Conservation (phyloP, 768 basidiomycete genomes). For the Termitomyces sp. region DNA sequence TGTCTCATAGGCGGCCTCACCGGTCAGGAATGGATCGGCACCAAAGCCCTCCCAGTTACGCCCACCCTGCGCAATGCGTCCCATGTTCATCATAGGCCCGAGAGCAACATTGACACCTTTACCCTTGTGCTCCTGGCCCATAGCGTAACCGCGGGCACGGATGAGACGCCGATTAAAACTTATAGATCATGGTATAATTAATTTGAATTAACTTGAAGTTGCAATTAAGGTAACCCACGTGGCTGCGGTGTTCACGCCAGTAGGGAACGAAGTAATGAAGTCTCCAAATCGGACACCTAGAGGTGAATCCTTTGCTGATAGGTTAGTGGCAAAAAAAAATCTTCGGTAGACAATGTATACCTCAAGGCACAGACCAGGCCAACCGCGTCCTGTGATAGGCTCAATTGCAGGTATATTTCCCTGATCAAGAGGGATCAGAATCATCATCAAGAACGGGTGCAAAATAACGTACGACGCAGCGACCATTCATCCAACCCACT, state of each 20-base stretch:
- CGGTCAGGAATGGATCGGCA: conserved; percentile 83
- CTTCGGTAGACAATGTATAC: conserved; percentile 22
- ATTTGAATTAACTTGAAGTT: background rate
- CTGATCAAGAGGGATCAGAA: conserved; percentile 16
- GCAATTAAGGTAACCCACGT: conserved; percentile 48
- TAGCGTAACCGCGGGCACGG: conserved; percentile 68
- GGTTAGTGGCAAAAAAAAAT: background rate
- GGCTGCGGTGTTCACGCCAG: conserved; percentile 79
- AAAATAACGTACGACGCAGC: conserved; percentile 53
- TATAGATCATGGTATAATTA: background rate
- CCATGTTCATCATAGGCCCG: conserved; percentile 86
- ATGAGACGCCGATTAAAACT: conserved; percentile 79
- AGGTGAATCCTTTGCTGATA: conserved; percentile 52
- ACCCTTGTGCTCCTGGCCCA: conserved; percentile 79
- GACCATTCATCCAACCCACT: conserved; percentile 60
- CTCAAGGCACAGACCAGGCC: conserved; percentile 72
- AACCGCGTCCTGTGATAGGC: conserved; percentile 38
- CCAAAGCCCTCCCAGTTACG: conserved; percentile 97
- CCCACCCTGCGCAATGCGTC: conserved; percentile 72
- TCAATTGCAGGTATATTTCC: conserved; percentile 57
- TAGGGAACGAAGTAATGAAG: conserved; percentile 74
- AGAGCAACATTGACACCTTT: conserved; percentile 85
- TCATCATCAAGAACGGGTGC: background rate
- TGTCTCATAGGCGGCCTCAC: conserved; percentile 77
- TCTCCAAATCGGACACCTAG: conserved; percentile 77